These are phyloP conservation scores for Ambrosiella xylebori DNA, from an alignment of 2,329 filamentous ascomycete genomes.

Conservation along the genomic window DNA sequence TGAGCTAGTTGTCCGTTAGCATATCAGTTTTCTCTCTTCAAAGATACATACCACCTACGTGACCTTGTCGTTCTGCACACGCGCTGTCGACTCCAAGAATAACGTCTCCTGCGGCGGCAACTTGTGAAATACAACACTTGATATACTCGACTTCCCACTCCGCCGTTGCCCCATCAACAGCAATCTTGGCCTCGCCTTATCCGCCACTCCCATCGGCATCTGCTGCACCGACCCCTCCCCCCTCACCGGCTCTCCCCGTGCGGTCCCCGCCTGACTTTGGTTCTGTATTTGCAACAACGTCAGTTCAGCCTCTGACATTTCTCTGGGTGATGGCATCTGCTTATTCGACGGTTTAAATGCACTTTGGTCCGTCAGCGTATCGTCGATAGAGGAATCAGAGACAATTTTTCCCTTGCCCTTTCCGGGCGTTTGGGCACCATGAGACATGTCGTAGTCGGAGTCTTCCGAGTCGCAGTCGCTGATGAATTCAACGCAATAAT, in stretches of 20 bases:
- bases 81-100: slow-evolving; percentile 85
- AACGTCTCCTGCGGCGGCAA: slow-evolving; percentile 88
- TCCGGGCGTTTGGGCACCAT: neutral
- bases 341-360: slow-evolving; percentile 4
- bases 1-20: slow-evolving; percentile 38
- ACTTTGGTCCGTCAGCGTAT: neutral
- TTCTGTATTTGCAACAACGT: slow-evolving; percentile 49
- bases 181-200: slow-evolving; percentile 61
- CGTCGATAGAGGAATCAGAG: neutral
- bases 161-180: slow-evolving; percentile 90
- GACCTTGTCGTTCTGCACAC: slow-evolving; percentile 88
- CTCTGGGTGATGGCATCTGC: slow-evolving; percentile 7
- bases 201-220: slow-evolving; percentile 23
- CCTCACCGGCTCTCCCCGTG: slow-evolving; percentile 24
- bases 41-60: slow-evolving; percentile 42
- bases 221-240: slow-evolving; percentile 14
- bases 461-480: neutral
- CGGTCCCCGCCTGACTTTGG: slow-evolving; percentile 30
- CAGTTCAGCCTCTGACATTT: slow-evolving; percentile 32
- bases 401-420: neutral
- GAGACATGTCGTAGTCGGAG: neutral
- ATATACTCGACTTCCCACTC: slow-evolving; percentile 96
- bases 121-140: slow-evolving; percentile 98
- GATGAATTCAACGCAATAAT: neutral
- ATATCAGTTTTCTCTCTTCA: slow-evolving; percentile 5